These are phyloP conservation scores for Candida insectorum DNA, from an alignment of 805 yeast genomes.

Conservation along the genomic window DNA sequence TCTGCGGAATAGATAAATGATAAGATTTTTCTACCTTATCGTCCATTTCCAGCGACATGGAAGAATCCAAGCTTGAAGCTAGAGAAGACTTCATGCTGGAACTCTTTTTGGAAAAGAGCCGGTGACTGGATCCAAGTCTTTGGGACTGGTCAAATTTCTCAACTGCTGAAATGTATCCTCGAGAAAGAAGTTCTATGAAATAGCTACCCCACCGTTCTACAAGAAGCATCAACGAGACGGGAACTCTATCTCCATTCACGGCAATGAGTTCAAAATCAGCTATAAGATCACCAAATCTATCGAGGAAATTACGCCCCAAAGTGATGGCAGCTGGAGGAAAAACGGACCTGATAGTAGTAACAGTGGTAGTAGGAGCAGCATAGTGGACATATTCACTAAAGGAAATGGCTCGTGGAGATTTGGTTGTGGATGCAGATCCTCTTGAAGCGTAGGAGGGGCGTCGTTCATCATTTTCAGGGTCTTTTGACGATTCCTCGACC, in stretches of 20 bases:
- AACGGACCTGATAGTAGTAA: slow-evolving; percentile 63
- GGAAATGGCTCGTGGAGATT: slow-evolving; percentile 28
- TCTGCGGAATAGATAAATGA: slow-evolving; percentile 19
- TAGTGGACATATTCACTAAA: slow-evolving; percentile 74
- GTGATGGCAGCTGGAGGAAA: slow-evolving; percentile 79
- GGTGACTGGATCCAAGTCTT: slow-evolving; percentile 3
- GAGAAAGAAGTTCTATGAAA: slow-evolving; percentile 58
- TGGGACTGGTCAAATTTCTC: slow-evolving; percentile 34
- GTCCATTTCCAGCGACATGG: slow-evolving; percentile 2
- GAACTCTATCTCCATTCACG: slow-evolving; percentile 65
- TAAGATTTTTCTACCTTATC: slow-evolving; percentile 10
- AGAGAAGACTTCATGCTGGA: slow-evolving; percentile 3
- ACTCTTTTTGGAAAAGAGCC: slow-evolving; percentile 3
- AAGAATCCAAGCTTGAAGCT: slow-evolving; percentile 6
- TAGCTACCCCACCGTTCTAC: slow-evolving; percentile 77
- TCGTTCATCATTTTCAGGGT: slow-evolving; percentile 10
- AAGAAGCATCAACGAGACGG: slow-evolving; percentile 57
- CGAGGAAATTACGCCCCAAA: slow-evolving; percentile 70
- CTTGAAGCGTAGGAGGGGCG: slow-evolving; percentile 11
- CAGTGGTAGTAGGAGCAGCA: slow-evolving; percentile 67
- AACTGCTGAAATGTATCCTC: slow-evolving; percentile 61
- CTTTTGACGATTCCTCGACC: slow-evolving; percentile 6
- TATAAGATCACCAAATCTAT: slow-evolving; percentile 57
- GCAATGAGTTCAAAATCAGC: slow-evolving; percentile 72
- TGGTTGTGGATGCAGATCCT: slow-evolving; percentile 12